A percentile compares a stretch with the other conserved stretches of the same genome.
Conservation (phyloP, 257 asterid species). For the Linaria vulgaris region DNA sequence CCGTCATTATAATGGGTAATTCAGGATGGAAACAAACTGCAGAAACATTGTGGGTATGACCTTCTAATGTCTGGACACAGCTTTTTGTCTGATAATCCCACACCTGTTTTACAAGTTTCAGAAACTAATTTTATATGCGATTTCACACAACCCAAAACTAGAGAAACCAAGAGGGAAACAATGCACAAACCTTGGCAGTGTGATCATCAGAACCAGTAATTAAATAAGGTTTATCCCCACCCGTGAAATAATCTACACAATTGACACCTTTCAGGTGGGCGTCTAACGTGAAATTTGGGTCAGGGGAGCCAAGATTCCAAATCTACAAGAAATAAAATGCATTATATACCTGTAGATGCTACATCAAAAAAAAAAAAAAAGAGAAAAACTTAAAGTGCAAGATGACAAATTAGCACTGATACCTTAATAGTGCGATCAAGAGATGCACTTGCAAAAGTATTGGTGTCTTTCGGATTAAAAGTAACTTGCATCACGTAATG, state of each 20-base stretch:
- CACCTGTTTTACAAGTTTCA: slow-evolving; percentile 53
- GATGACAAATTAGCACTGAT: slow-evolving; percentile 3
- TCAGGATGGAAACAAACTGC: slow-evolving; percentile 99
- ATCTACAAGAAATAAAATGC: slow-evolving; percentile 48
- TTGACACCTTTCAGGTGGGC: slow-evolving; percentile 97
- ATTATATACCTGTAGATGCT: slow-evolving; percentile 24
- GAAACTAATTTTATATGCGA: slow-evolving; percentile 12
- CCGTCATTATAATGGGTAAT: slow-evolving; percentile 95
- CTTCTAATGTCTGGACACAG: slow-evolving; percentile 95
- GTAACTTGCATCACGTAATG: slow-evolving; percentile 99
- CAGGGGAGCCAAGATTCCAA: slow-evolving; percentile 99
- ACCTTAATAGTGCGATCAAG: slow-evolving; percentile 99
- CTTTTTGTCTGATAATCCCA: slow-evolving; percentile 99
- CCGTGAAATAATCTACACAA: slow-evolving; percentile 96
- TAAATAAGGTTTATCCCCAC: slow-evolving; percentile 95
- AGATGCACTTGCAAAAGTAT: slow-evolving; percentile 99
- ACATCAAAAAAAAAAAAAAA: slow-evolving; percentile 8
- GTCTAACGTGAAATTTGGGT: slow-evolving; percentile 95
- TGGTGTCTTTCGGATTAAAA: slow-evolving; percentile 95
- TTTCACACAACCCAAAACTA: slow-evolving; percentile 9
- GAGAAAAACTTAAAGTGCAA: background rate
- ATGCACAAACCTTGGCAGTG: slow-evolving; percentile 82
- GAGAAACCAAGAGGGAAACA: slow-evolving; percentile 27
- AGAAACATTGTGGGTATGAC: slow-evolving; percentile 98
- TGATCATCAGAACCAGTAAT: slow-evolving; percentile 99